Conservation (phyloP, 352 stramenopile species). For the Phytophthora boehmeriae region DNA sequence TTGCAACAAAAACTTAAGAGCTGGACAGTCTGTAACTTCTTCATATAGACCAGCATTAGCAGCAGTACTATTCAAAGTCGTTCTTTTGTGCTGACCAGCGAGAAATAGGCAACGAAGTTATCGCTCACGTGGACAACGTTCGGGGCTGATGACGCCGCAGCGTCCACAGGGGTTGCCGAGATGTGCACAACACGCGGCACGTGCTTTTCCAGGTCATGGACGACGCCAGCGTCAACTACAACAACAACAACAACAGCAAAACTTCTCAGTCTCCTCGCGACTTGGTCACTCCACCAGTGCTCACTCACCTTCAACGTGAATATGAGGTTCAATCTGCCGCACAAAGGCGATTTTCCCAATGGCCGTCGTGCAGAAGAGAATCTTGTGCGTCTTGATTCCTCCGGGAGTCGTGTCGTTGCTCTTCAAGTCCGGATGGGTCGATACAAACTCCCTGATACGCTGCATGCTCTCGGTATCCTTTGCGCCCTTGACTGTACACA, state of each 20-base stretch:
- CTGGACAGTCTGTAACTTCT: conserved; percentile 8
- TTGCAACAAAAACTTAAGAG: conserved; percentile 4
- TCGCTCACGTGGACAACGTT: conserved; percentile 70
- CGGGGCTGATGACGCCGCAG: conserved; percentile 28
- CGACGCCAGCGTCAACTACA: conserved; percentile 59
- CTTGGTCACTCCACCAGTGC: neutral
- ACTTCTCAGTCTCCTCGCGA: conserved; percentile 10
- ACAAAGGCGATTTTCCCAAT: conserved; percentile 87
- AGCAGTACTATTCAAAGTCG: conserved; percentile 28
- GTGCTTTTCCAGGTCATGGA: conserved; percentile 75
- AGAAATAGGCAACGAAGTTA: conserved; percentile 74
- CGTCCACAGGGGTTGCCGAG: conserved; percentile 25
- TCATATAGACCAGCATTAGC: conserved; percentile 18
- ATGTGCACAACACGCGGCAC: conserved; percentile 78
- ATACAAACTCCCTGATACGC: conserved; percentile 54
- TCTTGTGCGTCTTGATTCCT: conserved; percentile 64
- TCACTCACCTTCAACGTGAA: conserved; percentile 77
- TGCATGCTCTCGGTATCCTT: conserved; percentile 41
- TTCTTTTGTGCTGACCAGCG: conserved; percentile 51
- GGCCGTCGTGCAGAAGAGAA: conserved; percentile 83
- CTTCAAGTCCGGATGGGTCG: conserved; percentile 34
- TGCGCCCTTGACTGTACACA: conserved; percentile 50
- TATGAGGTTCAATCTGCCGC: conserved; percentile 84
- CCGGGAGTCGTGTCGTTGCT: conserved; percentile 18
- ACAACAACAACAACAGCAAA: conserved; percentile 13